These are phyloP conservation scores for Aspergillus pseudonomiae DNA, from an alignment of 2,329 filamentous ascomycete species.

Conservation along the genomic window DNA sequence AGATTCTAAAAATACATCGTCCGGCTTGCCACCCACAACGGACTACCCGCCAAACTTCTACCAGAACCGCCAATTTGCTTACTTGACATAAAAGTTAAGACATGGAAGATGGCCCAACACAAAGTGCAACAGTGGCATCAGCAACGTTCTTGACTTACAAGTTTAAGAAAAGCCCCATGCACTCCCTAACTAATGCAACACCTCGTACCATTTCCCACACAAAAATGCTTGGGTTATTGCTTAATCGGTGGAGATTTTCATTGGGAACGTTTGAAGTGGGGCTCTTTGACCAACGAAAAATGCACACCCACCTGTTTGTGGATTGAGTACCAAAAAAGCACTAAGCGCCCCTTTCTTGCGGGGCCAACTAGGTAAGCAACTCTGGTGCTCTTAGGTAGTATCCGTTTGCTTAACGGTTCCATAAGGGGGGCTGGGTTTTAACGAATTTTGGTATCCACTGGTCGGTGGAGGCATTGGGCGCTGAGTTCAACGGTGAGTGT, in stretches of 20 bases:
- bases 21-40: neutral
- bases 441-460: neutral
- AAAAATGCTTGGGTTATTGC: neutral
- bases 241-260: neutral
- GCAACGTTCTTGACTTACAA: neutral
- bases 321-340: neutral
- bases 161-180: rapidly evolving
- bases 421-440: neutral
- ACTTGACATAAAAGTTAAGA: too few species aligned
- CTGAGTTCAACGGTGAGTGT: too few species aligned
- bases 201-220: neutral
- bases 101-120: too few species aligned
- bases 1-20: neutral
- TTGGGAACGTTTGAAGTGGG: neutral
- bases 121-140: too few species aligned
- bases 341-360: neutral
- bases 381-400: neutral
- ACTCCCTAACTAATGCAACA: neutral
- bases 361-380: neutral
- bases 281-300: neutral
- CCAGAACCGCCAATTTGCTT: too few species aligned
- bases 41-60: neutral
- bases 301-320: neutral
- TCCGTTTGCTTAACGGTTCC: neutral
- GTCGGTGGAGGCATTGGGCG: too few species aligned